Evolutionary conservation across 2,329 filamentous ascomycete genomes (phyloP), one percentile per base, ranked within the genome.

Genomic region (Fusarium hainanense): DNA sequence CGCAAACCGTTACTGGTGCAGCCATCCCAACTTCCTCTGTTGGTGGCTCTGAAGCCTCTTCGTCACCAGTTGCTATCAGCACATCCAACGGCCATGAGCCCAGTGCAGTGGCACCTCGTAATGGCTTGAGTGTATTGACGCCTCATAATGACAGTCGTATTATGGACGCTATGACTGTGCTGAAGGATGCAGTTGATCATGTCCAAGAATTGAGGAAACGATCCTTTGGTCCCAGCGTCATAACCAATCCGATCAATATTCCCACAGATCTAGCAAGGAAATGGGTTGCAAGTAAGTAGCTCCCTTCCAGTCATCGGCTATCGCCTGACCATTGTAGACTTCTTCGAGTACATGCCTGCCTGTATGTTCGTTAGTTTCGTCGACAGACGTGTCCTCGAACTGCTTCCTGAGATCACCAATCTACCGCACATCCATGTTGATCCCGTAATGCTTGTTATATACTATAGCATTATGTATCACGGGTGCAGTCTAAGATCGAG

Each of bases 371-470:
- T 74, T 8, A 71, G 69, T 9, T 67, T 78, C 7, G 58, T 77
- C 2, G 71, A 78, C 47, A 69, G 52, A 13, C 69, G 71, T 25
- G 59, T 77, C 12, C 72, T 79, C 20, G 73, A 78, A 41, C 54
- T 77, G 34, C 71, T 78, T 3, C 77, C 77, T 1, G 77, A 79
- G 41, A 68, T 78, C 6, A 67, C 75, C 28, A 71, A 60, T 9
- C 55, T 77, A 8, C 74, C 73, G 3, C 74, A 78, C n/a, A 70
- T 78, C 3, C 74, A 77, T 9, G 46, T 78, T 1, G 77, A 78
- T n/a, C 70, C 75, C 1, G 70, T 71, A 14, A 75, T 78, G 13
- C 62, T 76, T 0, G 71, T 78, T 1, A 76, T 78, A 11, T 78
- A 78, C 56, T 78, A 78, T 30, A 69, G 69, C 20, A 72, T 78